A percentile compares a stretch with the other conserved stretches of the same genome.
These are phyloP conservation scores for Mycena alexandri DNA, from an alignment of 768 basidiomycete genomes.

Conservation along the genomic window DNA sequence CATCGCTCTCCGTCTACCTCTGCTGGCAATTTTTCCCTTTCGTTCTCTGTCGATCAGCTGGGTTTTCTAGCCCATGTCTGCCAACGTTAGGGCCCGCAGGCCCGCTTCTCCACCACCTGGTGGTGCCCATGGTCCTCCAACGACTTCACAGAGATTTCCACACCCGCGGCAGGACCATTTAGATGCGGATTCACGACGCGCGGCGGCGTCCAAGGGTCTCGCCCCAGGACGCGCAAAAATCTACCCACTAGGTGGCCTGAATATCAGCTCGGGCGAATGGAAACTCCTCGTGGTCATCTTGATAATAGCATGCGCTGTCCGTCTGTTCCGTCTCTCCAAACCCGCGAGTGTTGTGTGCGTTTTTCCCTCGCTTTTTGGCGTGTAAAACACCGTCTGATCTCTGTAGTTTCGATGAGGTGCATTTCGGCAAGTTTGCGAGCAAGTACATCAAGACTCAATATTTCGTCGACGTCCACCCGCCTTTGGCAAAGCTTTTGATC, in stretches of 20 bases:
- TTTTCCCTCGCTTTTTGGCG: slow-evolving; percentile 4
- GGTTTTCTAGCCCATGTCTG: slow-evolving; percentile 51
- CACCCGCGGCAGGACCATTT: slow-evolving; percentile 73
- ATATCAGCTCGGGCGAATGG: slow-evolving; percentile 79
- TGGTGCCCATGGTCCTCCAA: slow-evolving; percentile 51
- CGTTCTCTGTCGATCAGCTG: not conserved
- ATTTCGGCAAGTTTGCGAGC: slow-evolving; percentile 96
- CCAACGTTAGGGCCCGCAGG: slow-evolving; percentile 74
- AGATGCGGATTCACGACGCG: slow-evolving; percentile 81
- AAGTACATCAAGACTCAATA: slow-evolving; percentile 95
- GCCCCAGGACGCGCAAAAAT: slow-evolving; percentile 61
- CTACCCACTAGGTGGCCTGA: slow-evolving; percentile 71
- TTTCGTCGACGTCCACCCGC: slow-evolving; percentile 97
- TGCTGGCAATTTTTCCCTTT: slow-evolving; percentile 27
- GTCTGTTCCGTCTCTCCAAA: slow-evolving; percentile 86
- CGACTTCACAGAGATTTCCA: slow-evolving; percentile 69
- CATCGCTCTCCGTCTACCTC: slow-evolving; percentile 6
- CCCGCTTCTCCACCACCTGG: slow-evolving; percentile 76
- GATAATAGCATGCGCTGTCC: slow-evolving; percentile 81
- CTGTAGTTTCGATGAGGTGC: slow-evolving; percentile 94
- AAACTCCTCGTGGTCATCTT: slow-evolving; percentile 77
- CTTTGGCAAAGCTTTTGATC: slow-evolving; percentile 94
- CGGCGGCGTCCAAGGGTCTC: slow-evolving; percentile 76
- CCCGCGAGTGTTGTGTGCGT: slow-evolving; percentile 95
- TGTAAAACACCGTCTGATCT: slow-evolving; percentile 3